Base-by-base conservation (phyloP, 1,284 basidiomycete genomes). In the Cutaneotrichosporon curvatum region DNA sequence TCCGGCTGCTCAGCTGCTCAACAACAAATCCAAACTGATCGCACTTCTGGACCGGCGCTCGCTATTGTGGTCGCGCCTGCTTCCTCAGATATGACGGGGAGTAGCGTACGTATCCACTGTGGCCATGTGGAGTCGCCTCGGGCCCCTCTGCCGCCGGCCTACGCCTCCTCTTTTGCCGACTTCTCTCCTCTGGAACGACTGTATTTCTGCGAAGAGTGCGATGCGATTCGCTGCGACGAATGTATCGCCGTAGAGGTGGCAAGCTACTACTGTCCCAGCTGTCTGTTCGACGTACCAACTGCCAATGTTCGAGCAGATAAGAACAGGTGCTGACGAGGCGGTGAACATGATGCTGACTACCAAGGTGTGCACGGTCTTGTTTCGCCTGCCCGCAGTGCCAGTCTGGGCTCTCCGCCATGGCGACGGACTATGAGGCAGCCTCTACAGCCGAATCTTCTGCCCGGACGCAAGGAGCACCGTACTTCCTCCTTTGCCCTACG, bases 201-300 rank as follows among this genome's bases (percentile, higher is more conserved):
- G 15, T 95, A 90, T 74, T 98, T 97, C 70, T 99, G 95, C 71
- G 92, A 96, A 70, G 94, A 97, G 77, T 99, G 95, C 72, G 91
- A 97, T 68, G 83, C 85, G 2, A 81, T 98, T 35, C 76, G 91
- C 45, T 99, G 95, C 66, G 85, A 92, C 63, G 80, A 83, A 56
- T 98, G 95, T 61, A 87, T 95, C 8, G 80, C 83, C 4, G 75
- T 88, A 43, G 95, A 99, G 78, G 84, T 97, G 64, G 87, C 88
- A 63, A 87, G 87, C 44, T 97, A 96, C 72, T 97, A 88, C 68
- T 99, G 95, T 65, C 95, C 95, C 19, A 92, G 94, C 68, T 99
- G 95, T 68, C 77, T 97, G n/a, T 98, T 98, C 68, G 95, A 98
- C 62, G 94, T 98, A 4, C 95, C 94, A 0, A 87, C 85, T 61